Base-by-base conservation (phyloP, 495 filamentous ascomycete species). In the Thermochaetoides thermophila region DNA sequence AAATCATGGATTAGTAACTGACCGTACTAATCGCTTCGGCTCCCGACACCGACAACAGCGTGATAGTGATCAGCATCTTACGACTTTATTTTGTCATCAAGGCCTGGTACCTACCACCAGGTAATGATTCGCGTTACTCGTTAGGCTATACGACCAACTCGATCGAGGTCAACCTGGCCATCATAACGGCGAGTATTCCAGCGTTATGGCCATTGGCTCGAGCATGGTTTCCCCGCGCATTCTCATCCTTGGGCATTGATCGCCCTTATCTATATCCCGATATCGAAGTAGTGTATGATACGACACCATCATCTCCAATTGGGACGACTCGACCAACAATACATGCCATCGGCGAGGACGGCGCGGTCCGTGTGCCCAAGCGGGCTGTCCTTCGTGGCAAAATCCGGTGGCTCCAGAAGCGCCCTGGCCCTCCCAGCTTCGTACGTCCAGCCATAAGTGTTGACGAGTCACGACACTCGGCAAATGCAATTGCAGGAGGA, bases 131-230 rank as follows among this genome's bases (percentile, higher is more conserved):
- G 3, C 44, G 39, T 20, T 52, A 56, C 39, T 37, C 50, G 15
- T 60, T 71, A 24, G 57, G 61, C 7, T 66, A 64, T 42, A 52
- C 50, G 12, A 60, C 55, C 21, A 61, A 60, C 9, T 59, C 57
- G 27, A 45, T 66, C 17, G 67, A 70, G 44, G 61, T 59, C n/a
- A 67, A 68, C 43, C 44, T 69, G 4, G 64, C 64, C n/a, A 57
- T 71, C 34, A 48, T 68, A 18, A 60, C 62, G 1, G 66, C 66
- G 6, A 69, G 56, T 9, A 45, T 46, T 0, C 58, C 60, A 15
- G 45, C 57, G 6, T 39, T 63, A 13, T 47, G 56, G 34, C 59
- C 59, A 1, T 43, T 61, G 10, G 46, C 50, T 15, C 44, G 50
- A 20, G 22, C 27, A 7, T 48, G 43, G 42, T 48, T 53, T 22